Evolutionary conservation across 768 basidiomycete genomes (phyloP), one percentile per base, ranked within the genome.

Genomic region (Saitozyma sp.): DNA sequence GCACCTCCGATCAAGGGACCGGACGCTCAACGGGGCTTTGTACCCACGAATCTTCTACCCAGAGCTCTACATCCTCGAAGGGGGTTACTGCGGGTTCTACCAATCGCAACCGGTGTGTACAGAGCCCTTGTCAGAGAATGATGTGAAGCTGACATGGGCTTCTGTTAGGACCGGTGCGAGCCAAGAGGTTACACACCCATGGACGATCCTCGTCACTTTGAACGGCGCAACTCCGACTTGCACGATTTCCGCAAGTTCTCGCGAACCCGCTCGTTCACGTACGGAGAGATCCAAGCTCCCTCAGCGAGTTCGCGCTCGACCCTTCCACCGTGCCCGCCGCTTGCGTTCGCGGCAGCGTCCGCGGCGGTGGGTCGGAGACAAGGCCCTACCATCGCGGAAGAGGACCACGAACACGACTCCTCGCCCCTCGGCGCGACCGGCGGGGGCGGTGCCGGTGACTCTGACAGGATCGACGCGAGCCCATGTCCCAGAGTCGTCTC

Each of bases 21-120:
- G 96, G 52, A 85, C 88, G 0, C 81, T 89, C 82, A 97, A 97
- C 80, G 88, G 89, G 65, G 88, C 90, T 62, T 79, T 86, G 17
- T 99, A 99, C 78, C 96, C 96, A 5, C 89, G 85, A 75, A 88
- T 97, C 48, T 89, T 91, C 79, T 99, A 91, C 75, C 96, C 96
- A 0, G 96, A 99, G 80, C 86, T 98, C 16, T 99, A 98, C 81
- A 86, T 99, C 69, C 86, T 99, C 8, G 91, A 96, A 81, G 96
- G 96, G 43, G 96, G 96, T 11, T 99, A 97, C 79, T 91, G 87
- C 69, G 85, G 86, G 49, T 98, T 92, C 82, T 96, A 84, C 82
- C 86, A 87, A 69, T 80, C 82, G 20, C 88, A 85, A 56, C 81
- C 86, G 2, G 76, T 83, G 53, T 38, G 81, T 78, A 19, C 7